Conservation (phyloP, 345 rosid species). For the Adansonia digitata region DNA sequence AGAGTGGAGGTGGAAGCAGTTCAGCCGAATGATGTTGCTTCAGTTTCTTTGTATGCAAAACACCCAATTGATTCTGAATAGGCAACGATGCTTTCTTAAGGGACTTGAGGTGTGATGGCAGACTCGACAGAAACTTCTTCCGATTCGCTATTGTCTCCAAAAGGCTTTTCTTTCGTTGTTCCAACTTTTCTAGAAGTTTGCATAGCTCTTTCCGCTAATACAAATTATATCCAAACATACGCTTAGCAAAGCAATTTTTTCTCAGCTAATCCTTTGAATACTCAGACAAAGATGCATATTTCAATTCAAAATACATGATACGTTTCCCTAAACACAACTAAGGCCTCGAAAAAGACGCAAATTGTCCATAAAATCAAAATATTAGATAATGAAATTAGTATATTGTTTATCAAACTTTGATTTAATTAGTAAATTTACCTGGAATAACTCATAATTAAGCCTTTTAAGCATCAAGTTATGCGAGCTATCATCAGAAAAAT, state of each 20-base stretch:
- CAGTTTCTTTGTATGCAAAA: constrained; percentile 61
- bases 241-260: background rate
- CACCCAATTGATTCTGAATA: constrained; percentile 76
- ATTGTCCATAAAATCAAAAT: background rate
- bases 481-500: constrained; percentile 41
- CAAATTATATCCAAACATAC: background rate
- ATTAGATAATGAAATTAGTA: background rate
- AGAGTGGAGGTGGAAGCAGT: constrained; percentile 88
- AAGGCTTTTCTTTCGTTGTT: constrained; percentile 58
- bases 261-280: background rate
- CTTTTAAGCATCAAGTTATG: constrained; percentile 87
- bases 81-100: constrained; percentile 92
- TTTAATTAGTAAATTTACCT: constrained; percentile 39
- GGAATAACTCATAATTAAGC: constrained; percentile 82
- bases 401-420: background rate
- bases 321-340: background rate
- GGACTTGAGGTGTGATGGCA: constrained; percentile 80
- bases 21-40: constrained; percentile 81
- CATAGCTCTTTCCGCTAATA: constrained; percentile 77
- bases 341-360: background rate
- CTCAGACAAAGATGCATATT: background rate
- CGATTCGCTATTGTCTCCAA: constrained; percentile 69
- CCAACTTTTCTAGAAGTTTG: constrained; percentile 62
- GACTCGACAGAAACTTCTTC: constrained; percentile 75
- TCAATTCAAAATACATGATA: background rate